Evolutionary conservation across 352 stramenopile species (phyloP), one percentile per base, ranked within the genome.

Genomic region (Pythium utonaiense): DNA sequence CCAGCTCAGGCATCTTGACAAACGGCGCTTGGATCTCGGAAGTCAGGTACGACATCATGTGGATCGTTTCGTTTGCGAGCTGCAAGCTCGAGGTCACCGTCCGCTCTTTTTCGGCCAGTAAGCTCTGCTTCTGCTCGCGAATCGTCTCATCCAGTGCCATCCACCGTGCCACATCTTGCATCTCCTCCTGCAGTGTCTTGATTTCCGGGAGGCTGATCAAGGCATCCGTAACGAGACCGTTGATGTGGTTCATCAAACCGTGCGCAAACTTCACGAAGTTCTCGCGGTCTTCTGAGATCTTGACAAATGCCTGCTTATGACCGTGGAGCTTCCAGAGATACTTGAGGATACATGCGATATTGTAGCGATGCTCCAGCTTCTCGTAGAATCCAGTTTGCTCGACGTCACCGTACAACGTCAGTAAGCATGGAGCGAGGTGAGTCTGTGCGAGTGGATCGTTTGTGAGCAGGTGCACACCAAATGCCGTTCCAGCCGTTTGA

Each of bases 161-260:
- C 84, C 84, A 94, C 13, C 73, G 77, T 3, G 78, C 53, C 6
- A 89, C 73, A 34, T 94, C 74, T 60, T 91, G 75, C 78, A 90
- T 98, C 69, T 98, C 80, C 41, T 97, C 75, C 66, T 99, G 95
- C 7, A 97, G 67, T 30, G 78, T 62, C 56, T 97, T 95, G 69
- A 99, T 98, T 63, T 98, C 91, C 0, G 93, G 92, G 25, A 99
- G 62, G 24, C 96, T 97, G 51, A 98, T 96, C 62, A 99, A 94
- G 6, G 97, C 96, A 70, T 89, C 91, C 0, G 93, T 97, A 31
- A 99, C 96, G 30, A 99, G 72, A 33, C 89, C 82, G 68, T 99
- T 99, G 60, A 98, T 99, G 73, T 99, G 96, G 74, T 99, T 99
- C 71, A 99, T 98, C 60, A 99, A 88, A 16, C 97, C 97, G 66